Base-by-base conservation (phyloP, 768 basidiomycete species). In the Tremella fuciformis region DNA sequence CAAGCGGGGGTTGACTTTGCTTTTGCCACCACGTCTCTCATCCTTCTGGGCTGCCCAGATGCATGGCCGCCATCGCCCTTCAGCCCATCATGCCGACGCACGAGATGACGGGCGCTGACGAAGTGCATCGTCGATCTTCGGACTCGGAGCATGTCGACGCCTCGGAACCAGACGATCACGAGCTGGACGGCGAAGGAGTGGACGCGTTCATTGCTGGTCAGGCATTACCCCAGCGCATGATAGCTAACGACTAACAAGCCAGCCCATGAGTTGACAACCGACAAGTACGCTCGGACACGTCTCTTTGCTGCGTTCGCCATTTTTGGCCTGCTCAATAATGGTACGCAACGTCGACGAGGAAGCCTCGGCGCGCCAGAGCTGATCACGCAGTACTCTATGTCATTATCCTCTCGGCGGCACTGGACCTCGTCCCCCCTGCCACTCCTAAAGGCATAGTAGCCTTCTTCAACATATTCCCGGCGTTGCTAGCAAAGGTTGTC, bases 401-500 rank as follows among this genome's bases (percentile, higher is more conserved):
- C 38, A 88, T 98, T 60, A 96, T 98, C 61, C 84, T 99, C 18
- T 94, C 91, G 1, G 94, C 94, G 6, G 96, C 96, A 1, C 80
- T 97, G 2, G 96, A 99, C 71, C 83, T 99, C 2, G 92, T 96
- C 1, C 88, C 91, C 8, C 86, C 89, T 1, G 83, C 87, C 1
- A 94, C 91, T 0, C 93, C 94, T 0, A 94, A 94, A 74, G 94
- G 94, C 15, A 85, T 98, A 55, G 91, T 98, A 53, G 85, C 88
- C 0, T 91, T 98, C 74, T 93, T 89, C 79, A 98, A 98, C 76
- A 96, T 99, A 55, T 83, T 88, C 13, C 93, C 94, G 0, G 84
- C 90, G 0, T 78, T 98, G 1, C 73, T 86, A 0, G 91, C 89
- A 18, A 98, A 97, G 78, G 80, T 96, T 3, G 87, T 85, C 8